Evolutionary conservation across 2,329 filamentous ascomycete genomes (phyloP), one percentile per base, ranked within the genome.

Genomic region (Fonsecaea multimorphosa): DNA sequence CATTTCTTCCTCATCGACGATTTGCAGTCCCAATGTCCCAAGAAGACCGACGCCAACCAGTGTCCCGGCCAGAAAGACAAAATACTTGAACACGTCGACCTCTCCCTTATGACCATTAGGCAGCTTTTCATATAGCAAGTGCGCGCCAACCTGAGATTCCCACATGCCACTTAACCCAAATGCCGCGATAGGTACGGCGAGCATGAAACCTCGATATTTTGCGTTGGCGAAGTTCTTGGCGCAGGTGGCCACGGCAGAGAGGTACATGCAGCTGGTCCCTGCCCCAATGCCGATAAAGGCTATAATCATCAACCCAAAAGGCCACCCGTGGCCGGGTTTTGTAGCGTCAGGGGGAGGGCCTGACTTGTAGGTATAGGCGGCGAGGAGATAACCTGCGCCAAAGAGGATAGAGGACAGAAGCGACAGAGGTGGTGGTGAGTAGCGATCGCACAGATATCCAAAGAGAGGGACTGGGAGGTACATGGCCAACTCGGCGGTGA

Each of bases 161-260:
- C 95, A 96, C 90, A 99, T 94, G 55, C 93, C 93, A 74, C 93
- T 97, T 63, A 99, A 78, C 0, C 95, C 95, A 76, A 97, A 97
- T 6, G 91, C 90, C 0, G 95, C 92, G 76, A 98, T 97, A 1
- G 95, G 95, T 66, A 92, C 84, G 1, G 94, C 93, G 62, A 99
- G 84, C 66, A 96, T 94, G 58, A 99, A 81, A 0, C 95, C 95
- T 73, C 94, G 90, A 74, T 96, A 89, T 74, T 89, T 91, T 3
- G 93, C 92, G 67, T 90, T 88, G 56, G 93, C 93, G 79, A 98
- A 99, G 80, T 98, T 99, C 87, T 99, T 99, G 38, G 95, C 95
- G 75, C 93, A 97, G 0, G 94, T 96, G 6, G 94, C 94, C n/a
- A 99, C 90, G 1, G 92, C 90, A 58, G 89, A 86, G 63, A 98